Percentiles rank a stretch among this genome's conserved stretches.
Evolutionary conservation across 2,329 filamentous ascomycete genomes (phyloP).

Genomic region (Hypoxylon sp.): DNA sequence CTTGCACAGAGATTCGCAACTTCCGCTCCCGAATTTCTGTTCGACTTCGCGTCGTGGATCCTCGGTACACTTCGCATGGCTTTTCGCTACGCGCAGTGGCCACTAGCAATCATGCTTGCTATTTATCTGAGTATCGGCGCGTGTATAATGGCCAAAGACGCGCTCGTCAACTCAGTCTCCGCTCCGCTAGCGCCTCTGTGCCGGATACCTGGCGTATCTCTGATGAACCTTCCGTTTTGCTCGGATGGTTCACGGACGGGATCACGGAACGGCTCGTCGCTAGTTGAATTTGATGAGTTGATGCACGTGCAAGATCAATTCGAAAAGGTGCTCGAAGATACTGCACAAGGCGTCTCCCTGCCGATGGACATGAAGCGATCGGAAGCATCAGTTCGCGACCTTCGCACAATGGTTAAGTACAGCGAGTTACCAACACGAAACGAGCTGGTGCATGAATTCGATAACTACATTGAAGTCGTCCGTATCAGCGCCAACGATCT

Average conservation of each 20-base stretch:
- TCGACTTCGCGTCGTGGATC: constrained; percentile 64
- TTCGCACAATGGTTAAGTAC: constrained; percentile 79
- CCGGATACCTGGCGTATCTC: constrained; percentile 74
- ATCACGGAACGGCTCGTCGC: constrained; percentile 44
- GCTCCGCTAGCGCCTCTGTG: constrained; percentile 78
- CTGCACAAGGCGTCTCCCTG: constrained; percentile 74
- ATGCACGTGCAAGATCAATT: constrained; percentile 83
- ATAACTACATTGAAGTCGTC: constrained; percentile 80
- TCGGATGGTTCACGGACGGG: constrained; percentile 51
- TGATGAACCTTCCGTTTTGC: constrained; percentile 77
- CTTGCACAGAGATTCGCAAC: constrained; percentile 55
- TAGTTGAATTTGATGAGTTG: constrained; percentile 79
- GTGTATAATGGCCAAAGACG: constrained; percentile 72
- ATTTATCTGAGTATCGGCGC: constrained; percentile 73
- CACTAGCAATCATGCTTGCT: constrained; percentile 74
- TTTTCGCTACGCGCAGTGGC: constrained; percentile 73
- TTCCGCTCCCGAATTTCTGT: constrained; percentile 58
- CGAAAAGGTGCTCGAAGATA: constrained; percentile 79
- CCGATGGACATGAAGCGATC: constrained; percentile 85
- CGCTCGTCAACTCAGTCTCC: constrained; percentile 73
- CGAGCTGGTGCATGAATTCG: constrained; percentile 82
- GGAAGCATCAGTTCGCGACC: constrained; percentile 80
- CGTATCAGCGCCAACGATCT: constrained; percentile 76
- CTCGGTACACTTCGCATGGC: constrained; percentile 71
- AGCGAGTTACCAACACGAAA: constrained; percentile 77